A percentile compares a stretch with the other conserved stretches of the same genome.
These are phyloP conservation scores for Daldinia concentrica DNA, from an alignment of 495 filamentous ascomycete species.

Conservation along the genomic window DNA sequence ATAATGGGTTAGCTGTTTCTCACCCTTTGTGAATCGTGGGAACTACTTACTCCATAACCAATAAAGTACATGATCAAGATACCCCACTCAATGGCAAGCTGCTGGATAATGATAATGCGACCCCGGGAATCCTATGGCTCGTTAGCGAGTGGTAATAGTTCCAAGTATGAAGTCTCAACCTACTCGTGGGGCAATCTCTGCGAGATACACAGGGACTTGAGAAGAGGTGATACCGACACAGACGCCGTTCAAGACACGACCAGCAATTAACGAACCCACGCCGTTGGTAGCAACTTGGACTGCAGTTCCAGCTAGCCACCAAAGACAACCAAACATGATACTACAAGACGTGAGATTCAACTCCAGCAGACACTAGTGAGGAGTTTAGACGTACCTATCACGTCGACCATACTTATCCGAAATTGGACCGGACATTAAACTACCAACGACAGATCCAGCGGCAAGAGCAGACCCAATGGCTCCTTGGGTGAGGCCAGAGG, in stretches of 20 bases:
- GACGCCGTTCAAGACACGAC: constrained; percentile 75
- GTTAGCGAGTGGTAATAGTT: not conserved
- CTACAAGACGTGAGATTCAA: constrained; percentile 43
- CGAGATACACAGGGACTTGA: constrained; percentile 84
- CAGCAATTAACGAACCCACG: constrained; percentile 71
- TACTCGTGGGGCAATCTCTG: constrained; percentile 73
- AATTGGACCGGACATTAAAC: constrained; percentile 69
- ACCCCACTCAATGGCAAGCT: constrained; percentile 79
- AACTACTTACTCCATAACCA: constrained; percentile 49
- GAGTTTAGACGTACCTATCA: constrained; percentile 46
- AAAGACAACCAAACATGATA: constrained; percentile 71
- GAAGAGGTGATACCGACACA: constrained; percentile 79
- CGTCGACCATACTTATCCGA: constrained; percentile 74
- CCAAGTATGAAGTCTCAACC: constrained; percentile 50
- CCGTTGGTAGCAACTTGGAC: constrained; percentile 70
- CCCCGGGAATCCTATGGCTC: constrained; percentile 52
- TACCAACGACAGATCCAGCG: constrained; percentile 72
- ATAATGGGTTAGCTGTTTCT: constrained; percentile 55
- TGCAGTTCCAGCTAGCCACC: constrained; percentile 76
- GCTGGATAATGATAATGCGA: constrained; percentile 76
- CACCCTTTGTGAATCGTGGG: not conserved
- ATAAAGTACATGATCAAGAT: constrained; percentile 61
- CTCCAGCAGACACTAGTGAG: not conserved
- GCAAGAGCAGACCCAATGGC: constrained; percentile 72
- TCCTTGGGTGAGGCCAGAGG: constrained; percentile 70